These are phyloP conservation scores for Gentiana straminea DNA, from an alignment of 257 asterid species.

Conservation along the genomic window DNA sequence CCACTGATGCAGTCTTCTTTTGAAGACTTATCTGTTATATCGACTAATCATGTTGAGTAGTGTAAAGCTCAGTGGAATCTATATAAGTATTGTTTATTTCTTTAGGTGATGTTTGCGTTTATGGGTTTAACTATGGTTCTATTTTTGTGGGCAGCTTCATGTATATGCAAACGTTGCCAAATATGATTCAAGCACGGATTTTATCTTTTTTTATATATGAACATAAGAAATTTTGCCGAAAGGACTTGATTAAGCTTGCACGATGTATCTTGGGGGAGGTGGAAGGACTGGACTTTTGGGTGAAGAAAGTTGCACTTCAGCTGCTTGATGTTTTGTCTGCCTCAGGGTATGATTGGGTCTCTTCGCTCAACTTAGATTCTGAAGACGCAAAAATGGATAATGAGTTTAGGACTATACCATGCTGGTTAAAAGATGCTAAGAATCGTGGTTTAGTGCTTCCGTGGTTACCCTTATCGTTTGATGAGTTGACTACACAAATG, in stretches of 20 bases:
- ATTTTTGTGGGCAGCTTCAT: constrained; percentile 34
- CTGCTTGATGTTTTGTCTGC: constrained; percentile 42
- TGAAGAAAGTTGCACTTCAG: constrained; percentile 47
- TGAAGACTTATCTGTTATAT: too few species aligned
- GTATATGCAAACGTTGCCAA: constrained; percentile 57
- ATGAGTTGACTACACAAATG: constrained; percentile 18
- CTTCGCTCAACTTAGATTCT: constrained; percentile 49
- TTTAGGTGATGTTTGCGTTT: neutral
- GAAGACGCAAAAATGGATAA: constrained; percentile 42
- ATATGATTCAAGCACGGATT: constrained; percentile 50
- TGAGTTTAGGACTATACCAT: constrained; percentile 41
- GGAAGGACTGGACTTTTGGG: constrained; percentile 47
- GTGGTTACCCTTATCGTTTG: constrained; percentile 55
- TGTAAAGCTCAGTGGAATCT: too few species aligned
- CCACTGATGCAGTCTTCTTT: too few species aligned
- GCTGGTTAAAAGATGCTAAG: constrained; percentile 44
- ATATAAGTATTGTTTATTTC: constrained; percentile 2
- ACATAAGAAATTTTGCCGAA: constrained; percentile 32
- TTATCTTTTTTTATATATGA: constrained; percentile 51
- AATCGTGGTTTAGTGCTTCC: constrained; percentile 34
- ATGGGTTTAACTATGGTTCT: constrained; percentile 11
- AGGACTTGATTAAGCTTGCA: constrained; percentile 45
- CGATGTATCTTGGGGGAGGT: constrained; percentile 30
- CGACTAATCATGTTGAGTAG: too few species aligned
- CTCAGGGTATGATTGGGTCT: constrained; percentile 43